These are phyloP conservation scores for Tolypocladium nubicola DNA, from an alignment of 2,329 filamentous ascomycete species.

Conservation along the genomic window DNA sequence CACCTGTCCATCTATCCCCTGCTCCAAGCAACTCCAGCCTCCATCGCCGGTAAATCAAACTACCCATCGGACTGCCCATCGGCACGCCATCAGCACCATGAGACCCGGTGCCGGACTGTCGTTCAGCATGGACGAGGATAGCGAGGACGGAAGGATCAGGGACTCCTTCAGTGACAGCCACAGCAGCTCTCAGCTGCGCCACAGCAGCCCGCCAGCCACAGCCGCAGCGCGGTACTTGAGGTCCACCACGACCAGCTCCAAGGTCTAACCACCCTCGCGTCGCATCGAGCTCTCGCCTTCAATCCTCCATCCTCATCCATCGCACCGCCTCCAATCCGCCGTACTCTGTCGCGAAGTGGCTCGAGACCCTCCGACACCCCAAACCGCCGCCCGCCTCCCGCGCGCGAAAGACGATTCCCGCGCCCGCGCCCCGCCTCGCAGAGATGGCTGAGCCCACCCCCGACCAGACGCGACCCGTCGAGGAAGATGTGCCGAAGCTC, in stretches of 20 bases:
- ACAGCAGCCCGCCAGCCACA: not conserved
- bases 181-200: not conserved
- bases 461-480: not conserved
- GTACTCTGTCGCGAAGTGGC: not conserved
- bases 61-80: too few species aligned
- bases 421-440: not conserved
- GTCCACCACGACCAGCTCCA: not conserved
- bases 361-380: not conserved
- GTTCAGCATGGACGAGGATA: not conserved
- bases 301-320: not conserved
- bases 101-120: too few species aligned
- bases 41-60: too few species aligned
- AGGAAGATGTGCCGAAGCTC: slow-evolving; percentile 1
- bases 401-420: not conserved
- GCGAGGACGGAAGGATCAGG: not conserved
- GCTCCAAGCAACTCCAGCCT: too few species aligned
- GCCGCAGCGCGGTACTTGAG: not conserved
- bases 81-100: too few species aligned
- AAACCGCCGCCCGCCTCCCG: not conserved
- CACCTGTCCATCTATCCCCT: too few species aligned
- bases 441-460: not conserved
- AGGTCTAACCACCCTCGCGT: not conserved
- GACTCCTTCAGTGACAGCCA: not conserved
- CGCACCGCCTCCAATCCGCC: not conserved
- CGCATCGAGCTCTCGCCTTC: not conserved